Base-by-base conservation (phyloP, 495 filamentous ascomycete genomes). In the Xylaria longipes region DNA sequence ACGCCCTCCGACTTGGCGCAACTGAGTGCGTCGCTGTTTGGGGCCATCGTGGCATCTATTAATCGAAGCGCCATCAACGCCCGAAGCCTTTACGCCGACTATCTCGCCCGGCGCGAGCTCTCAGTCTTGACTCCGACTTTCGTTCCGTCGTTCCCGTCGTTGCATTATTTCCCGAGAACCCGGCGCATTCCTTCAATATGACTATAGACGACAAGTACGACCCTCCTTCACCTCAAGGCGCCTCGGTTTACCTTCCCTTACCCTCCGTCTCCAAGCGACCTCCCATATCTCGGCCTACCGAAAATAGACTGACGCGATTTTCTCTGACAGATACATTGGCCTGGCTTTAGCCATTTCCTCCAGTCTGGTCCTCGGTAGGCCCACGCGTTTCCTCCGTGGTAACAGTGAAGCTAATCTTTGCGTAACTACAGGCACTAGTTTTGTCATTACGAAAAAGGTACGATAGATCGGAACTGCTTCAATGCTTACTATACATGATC, bases 401-500 rank as follows among this genome's bases (percentile, higher is more conserved):
- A 46, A 60, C 4, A 8, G 5, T 58, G 22, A 65, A 37, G 64
- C 79, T 83, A 75, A 80, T 80, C 69, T 46, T 71, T 68, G 33
- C 68, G 61, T 68, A 52, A 31, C 63, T 50, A 63, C 79, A 94
- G 93, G 93, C 72, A 92, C 93, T 37, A 97, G 94, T 86, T 97
- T 97, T 79, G 93, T 97, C 71, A 94, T 97, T 74, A 97, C 94
- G 46, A 97, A 97, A 81, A 95, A 94, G 88, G 93, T 95, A 81
- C 67, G 75, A 56, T 54, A 22, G 22, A 64, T 33, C 29, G 63
- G n/a, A 12, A 60, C 20, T 52, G 33, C 37, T 31, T 48, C 48
- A 48, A 43, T 50, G 46, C 3, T 62, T 33, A 22, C 33, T 71
- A 57, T 68, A 69, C 39, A 25, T 25, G 20, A 25, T 60, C 46